Conservation (phyloP, 2,329 filamentous ascomycete genomes). For the Aspergillus terreus region DNA sequence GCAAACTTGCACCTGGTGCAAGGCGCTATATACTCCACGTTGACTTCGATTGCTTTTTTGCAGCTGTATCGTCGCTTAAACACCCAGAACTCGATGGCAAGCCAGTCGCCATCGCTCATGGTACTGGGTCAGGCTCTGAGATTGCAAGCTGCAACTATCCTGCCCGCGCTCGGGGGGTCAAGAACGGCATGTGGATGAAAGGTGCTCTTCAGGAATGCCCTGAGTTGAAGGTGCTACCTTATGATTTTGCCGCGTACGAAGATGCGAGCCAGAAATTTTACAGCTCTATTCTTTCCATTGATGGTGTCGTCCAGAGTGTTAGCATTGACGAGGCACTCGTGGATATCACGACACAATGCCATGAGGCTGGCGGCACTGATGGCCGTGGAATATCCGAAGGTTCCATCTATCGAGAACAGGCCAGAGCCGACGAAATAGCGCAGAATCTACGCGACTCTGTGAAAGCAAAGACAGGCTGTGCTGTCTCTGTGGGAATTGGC, state of each 20-base stretch:
- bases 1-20: slow-evolving; percentile 57
- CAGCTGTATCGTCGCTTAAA: slow-evolving; percentile 79
- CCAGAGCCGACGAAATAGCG: slow-evolving; percentile 70
- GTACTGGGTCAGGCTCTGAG: slow-evolving; percentile 78
- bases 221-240: slow-evolving; percentile 82
- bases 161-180: slow-evolving; percentile 79
- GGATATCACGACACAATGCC: slow-evolving; percentile 71
- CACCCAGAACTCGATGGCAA: slow-evolving; percentile 72
- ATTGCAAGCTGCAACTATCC: slow-evolving; percentile 98
- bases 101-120: slow-evolving; percentile 85
- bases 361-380: slow-evolving; percentile 62
- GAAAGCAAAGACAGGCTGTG: slow-evolving; percentile 72
- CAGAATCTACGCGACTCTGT: slow-evolving; percentile 63
- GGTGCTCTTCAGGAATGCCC: slow-evolving; percentile 77
- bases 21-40: slow-evolving; percentile 88
- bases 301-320: slow-evolving; percentile 87
- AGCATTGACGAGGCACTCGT: slow-evolving; percentile 94
- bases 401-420: slow-evolving; percentile 72
- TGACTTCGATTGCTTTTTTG: slow-evolving; percentile 98
- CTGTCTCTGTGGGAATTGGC: slow-evolving; percentile 90
- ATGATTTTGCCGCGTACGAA: slow-evolving; percentile 94
- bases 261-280: slow-evolving; percentile 87
- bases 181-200: slow-evolving; percentile 99
- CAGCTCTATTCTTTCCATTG: slow-evolving; percentile 71
- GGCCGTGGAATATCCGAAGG: slow-evolving; percentile 64